A percentile compares a stretch with the other conserved stretches of the same genome.
Conservation (phyloP, 2,329 filamentous ascomycete genomes). For the Cladosporium sphaerospermum region DNA sequence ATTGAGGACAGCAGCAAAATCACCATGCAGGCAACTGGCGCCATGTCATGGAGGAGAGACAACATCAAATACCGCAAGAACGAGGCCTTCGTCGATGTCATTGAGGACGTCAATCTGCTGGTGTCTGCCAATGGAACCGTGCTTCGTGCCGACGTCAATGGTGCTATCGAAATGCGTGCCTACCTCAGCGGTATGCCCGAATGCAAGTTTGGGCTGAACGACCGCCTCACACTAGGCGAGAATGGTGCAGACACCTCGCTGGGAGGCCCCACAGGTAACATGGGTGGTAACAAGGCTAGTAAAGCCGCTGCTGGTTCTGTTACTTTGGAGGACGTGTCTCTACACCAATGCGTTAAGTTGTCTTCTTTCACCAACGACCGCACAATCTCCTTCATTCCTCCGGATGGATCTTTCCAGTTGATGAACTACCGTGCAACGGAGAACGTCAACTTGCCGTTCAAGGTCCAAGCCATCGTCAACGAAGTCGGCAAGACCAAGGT, state of each 20-base stretch:
- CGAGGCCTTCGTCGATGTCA: conserved; percentile 98
- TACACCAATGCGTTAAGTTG: conserved; percentile 97
- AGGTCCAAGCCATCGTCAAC: conserved; percentile 97
- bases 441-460: conserved; percentile 98
- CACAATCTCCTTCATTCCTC: conserved; percentile 94
- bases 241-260: conserved; percentile 48
- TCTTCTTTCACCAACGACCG: conserved; percentile 94
- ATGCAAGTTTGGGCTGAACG: conserved; percentile 98
- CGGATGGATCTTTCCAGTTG: conserved; percentile 95
- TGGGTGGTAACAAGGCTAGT: conserved; percentile 77
- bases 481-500: conserved; percentile 96
- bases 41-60: conserved; percentile 90
- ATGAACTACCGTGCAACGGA: conserved; percentile 98
- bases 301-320: conserved; percentile 94
- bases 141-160: conserved; percentile 89
- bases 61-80: conserved; percentile 99
- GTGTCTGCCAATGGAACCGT: conserved; percentile 98
- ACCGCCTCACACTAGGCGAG: conserved; percentile 80
- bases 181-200: conserved; percentile 95
- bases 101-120: conserved; percentile 96
- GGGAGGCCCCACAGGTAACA: conserved; percentile 64
- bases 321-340: conserved; percentile 94
- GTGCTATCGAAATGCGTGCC: conserved; percentile 97
- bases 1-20: conserved; percentile 91
- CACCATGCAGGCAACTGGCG: conserved; percentile 97